These are phyloP conservation scores for Kodamaea plutei DNA, from an alignment of 1,139 yeast genomes.

Conservation along the genomic window DNA sequence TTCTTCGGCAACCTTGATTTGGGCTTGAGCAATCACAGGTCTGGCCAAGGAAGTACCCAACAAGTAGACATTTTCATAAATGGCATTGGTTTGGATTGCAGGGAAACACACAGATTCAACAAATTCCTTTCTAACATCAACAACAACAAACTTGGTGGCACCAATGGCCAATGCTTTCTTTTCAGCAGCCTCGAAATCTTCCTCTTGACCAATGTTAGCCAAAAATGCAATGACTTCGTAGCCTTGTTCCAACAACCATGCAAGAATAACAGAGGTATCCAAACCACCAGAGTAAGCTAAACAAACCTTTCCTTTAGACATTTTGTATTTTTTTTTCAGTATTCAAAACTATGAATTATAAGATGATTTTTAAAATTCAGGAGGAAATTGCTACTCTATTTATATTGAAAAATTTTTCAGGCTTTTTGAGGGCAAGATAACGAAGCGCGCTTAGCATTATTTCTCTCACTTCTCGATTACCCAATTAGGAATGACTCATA, in stretches of 20 bases:
- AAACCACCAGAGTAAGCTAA: constrained; percentile 99
- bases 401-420: constrained; percentile 17
- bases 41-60: constrained; percentile 97
- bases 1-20: constrained; percentile 91
- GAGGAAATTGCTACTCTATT: constrained; percentile 15
- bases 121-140: constrained; percentile 91
- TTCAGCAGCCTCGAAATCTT: constrained; percentile 96
- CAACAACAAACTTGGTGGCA: constrained; percentile 91
- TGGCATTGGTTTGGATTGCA: constrained; percentile 95
- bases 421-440: constrained; percentile 19
- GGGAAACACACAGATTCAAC: constrained; percentile 93
- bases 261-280: constrained; percentile 95
- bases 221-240: constrained; percentile 97
- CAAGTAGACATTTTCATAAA: constrained; percentile 93
- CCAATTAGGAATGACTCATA: constrained; percentile 37
- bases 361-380: constrained; percentile 20
- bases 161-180: constrained; percentile 95
- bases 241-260: constrained; percentile 97
- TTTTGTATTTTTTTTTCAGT: constrained; percentile 20
- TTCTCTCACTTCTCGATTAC: constrained; percentile 26
- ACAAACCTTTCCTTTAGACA: constrained; percentile 98
- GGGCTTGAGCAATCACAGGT: constrained; percentile 98
- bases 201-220: constrained; percentile 98
- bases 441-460: constrained; percentile 32
- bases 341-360: constrained; percentile 17